Conservation (phyloP, 2,329 filamentous ascomycete genomes). For the Diaporthe sp. region DNA sequence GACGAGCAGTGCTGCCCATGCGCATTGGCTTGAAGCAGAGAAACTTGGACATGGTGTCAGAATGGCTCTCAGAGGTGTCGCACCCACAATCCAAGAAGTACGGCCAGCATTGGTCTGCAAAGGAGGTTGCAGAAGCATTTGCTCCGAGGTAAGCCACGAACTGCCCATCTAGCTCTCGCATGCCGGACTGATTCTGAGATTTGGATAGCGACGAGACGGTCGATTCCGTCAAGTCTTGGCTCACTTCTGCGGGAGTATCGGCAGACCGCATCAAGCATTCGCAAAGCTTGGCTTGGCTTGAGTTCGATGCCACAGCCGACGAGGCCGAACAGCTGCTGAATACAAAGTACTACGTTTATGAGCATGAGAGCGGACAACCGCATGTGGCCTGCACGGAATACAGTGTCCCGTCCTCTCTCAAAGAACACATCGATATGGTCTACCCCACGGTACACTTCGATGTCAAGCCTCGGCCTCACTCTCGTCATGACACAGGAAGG, state of each 20-base stretch:
- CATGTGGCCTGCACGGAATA: conserved; percentile 40
- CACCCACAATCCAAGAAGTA: conserved; percentile 37
- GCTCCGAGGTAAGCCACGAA: conserved; percentile 22
- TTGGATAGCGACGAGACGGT: conserved; percentile 36
- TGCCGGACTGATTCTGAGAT: neutral
- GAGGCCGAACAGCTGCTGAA: conserved; percentile 40
- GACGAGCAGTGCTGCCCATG: conserved; percentile 39
- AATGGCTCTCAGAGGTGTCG: conserved; percentile 37
- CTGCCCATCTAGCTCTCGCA: neutral
- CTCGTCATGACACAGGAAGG: neutral
- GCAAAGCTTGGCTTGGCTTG: conserved; percentile 40
- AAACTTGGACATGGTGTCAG: conserved; percentile 36
- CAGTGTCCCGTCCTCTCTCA: conserved; percentile 38
- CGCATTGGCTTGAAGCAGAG: conserved; percentile 40
- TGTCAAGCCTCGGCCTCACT: conserved; percentile 16
- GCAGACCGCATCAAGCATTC: conserved; percentile 38
- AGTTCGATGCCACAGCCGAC: conserved; percentile 37
- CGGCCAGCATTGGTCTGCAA: conserved; percentile 39
- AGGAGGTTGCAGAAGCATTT: conserved; percentile 39
- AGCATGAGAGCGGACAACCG: conserved; percentile 36
- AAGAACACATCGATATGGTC: conserved; percentile 40
- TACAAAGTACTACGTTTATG: conserved; percentile 40
- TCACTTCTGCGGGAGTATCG: conserved; percentile 37
- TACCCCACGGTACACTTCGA: conserved; percentile 41
- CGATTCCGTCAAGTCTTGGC: conserved; percentile 35